phyloP scores from a whole-genome alignment of 371 early-diverging fungal species.

The Smittium mucronatum region DNA sequence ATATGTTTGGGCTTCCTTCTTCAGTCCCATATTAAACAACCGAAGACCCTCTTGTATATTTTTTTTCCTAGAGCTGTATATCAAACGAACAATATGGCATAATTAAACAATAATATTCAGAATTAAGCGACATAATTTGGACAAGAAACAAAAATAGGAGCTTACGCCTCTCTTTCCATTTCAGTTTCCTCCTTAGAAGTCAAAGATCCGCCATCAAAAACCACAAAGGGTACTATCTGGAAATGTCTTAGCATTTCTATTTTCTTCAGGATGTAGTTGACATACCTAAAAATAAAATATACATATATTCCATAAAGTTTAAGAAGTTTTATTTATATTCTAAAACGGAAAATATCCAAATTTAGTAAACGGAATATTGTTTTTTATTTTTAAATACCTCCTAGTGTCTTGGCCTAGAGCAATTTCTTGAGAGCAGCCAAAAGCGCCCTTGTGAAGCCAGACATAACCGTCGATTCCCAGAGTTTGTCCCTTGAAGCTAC shows the following conservation, averaged over 20 bases:
- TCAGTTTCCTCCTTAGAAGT: constrained; percentile 77
- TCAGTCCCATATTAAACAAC: constrained; percentile 37
- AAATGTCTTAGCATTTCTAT: constrained; percentile 51
- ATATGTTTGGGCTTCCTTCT: constrained; percentile 45
- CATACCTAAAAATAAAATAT: constrained; percentile 40
- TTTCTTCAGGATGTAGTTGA: constrained; percentile 57
- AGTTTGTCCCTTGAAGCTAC: constrained; percentile 49
- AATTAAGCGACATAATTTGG: constrained; percentile 12
- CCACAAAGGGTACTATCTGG: constrained; percentile 72
- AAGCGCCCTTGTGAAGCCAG: constrained; percentile 83
- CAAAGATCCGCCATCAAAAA: constrained; percentile 93
- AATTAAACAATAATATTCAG: constrained; percentile 2
- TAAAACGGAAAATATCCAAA: too few species aligned
- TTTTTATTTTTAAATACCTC: constrained; percentile 47
- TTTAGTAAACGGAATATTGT: too few species aligned
- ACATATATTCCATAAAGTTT: constrained; percentile 2
- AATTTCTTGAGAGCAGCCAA: constrained; percentile 65
- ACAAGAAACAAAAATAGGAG: not conserved
- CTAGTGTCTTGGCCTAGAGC: constrained; percentile 44
- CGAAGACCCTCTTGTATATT: constrained; percentile 38
- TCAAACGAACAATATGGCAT: not conserved
- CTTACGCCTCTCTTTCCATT: constrained; percentile 42
- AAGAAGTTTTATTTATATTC: too few species aligned
- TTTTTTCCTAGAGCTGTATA: constrained; percentile 40
- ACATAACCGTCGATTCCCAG: constrained; percentile 87